Conservation (phyloP, 495 filamentous ascomycete species). For the Penicillium tannophilum region DNA sequence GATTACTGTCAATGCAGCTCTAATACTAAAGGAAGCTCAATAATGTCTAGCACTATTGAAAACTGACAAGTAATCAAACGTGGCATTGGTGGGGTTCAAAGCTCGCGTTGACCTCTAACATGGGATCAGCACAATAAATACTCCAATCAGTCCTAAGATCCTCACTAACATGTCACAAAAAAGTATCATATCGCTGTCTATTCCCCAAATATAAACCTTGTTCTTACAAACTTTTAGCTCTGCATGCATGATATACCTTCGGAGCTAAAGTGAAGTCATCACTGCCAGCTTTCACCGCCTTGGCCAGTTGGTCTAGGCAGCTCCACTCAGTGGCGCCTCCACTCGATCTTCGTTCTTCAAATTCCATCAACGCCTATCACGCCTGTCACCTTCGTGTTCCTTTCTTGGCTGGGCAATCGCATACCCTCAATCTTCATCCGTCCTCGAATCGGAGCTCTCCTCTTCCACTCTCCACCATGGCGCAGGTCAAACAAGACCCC, state of each 20-base stretch:
- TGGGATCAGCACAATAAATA: neutral
- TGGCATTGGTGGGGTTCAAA: neutral
- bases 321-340: slow-evolving; percentile 15
- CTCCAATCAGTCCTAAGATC: neutral
- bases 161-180: neutral
- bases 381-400: neutral
- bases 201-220: neutral
- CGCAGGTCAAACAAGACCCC: slow-evolving; percentile 46
- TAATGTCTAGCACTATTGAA: neutral
- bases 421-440: neutral
- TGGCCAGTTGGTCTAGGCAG: slow-evolving; percentile 3
- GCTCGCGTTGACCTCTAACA: neutral
- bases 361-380: neutral
- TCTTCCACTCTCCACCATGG: slow-evolving; percentile 20
- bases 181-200: neutral
- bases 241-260: neutral
- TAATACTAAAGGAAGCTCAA: too few species aligned
- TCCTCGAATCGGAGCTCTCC: neutral
- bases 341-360: slow-evolving; percentile 1
- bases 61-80: neutral
- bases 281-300: slow-evolving; percentile 11
- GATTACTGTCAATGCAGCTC: too few species aligned
- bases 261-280: slow-evolving; percentile 3
- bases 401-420: neutral
- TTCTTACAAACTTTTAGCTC: neutral